Evolutionary conservation across 2,329 filamentous ascomycete genomes (phyloP), one percentile per base, ranked within the genome.

Genomic region (Neurospora crassa): DNA sequence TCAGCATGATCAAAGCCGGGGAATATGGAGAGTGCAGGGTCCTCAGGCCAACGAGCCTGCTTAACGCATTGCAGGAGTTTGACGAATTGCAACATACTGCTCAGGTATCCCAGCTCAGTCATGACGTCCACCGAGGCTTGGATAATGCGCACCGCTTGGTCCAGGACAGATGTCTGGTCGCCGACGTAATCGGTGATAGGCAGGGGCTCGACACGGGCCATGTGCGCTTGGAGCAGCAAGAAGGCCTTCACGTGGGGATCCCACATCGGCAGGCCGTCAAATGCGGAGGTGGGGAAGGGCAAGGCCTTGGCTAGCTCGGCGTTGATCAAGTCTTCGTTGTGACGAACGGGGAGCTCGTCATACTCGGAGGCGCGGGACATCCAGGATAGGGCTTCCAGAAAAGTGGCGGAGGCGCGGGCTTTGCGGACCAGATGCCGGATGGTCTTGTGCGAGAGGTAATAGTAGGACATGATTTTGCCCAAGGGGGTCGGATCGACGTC

Each of bases 401-500:
- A 96, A 0, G 87, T 89, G 1, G 92, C 93, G 20, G 90, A 83
- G 0, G 89, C 87, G 77, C 92, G 95, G 34, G 92, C 92, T 75
- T 95, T 87, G 67, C 88, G 86, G 74, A 92, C 89, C 7, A 99
- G 87, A 77, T 93, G 90, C 1, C 96, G 92, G 77, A 99, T 94
- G 0, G 96, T 99, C 81, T 92, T 92, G 83, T 99, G 96, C 0
- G 94, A 96, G 68, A 96, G 90, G 79, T 99, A 99, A 85, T 99
- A 99, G 85, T 98, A 99, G 80, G 92, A 97, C 93, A 98, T 97
- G 78, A 99, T 98, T 83, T 97, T 97, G 77, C 96, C 96, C 7
- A 98, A 87, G 0, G 95, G 91, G 0, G 96, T 98, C 0, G 95
- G 85, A 76, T 97, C 92, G 40, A 99, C 90, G 76, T 97, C 92